Base-by-base conservation (phyloP, 257 asterid species). In the Nicotiana undulata region DNA sequence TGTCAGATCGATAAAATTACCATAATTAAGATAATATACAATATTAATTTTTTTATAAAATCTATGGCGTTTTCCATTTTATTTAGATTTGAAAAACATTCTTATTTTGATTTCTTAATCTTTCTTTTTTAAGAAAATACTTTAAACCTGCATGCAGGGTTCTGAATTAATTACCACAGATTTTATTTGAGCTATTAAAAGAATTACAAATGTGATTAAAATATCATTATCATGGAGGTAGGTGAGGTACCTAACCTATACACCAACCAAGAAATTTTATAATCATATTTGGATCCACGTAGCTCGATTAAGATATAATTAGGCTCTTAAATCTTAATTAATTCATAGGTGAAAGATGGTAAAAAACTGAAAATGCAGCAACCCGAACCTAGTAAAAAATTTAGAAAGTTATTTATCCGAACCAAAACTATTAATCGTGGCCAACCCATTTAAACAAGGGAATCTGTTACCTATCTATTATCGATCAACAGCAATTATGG, bases 241-340 rank as follows among this genome's bases (percentile, higher is more conserved):
- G 88, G 91, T 84, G 88, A 85, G 85, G 79, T 52, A 72, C 77
- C 77, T 46, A 59, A 78, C 88, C 86, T 63, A 79, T 86, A 15
- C 63, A 74, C 49, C 51, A 75, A 79, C 85, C 80, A 70, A 31
- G 34, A 52, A 64, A 31, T 28, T 44, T 26, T 59, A 40, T 31
- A 61, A 8, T 79, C 34, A 34, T 76, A 75, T 76, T 49, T 44
- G 40, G 18, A 56, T 18, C 77, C 31, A 82, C 86, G 85, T 55
- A 34, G 40, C 46, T 32, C 26, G 18, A 77, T 77, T 58, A 77
- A 4, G n/a, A 37, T 32, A 77, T 20, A 12, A 34, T 58, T 31
- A 58, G 53, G 12, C 24, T n/a, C 52, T 61, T 20, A 58, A 1
- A 17, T n/a, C 52, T 61, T 20, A 58, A 1, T 77, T 34, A 77